Base-by-base conservation (phyloP, 1,284 basidiomycete species). In the Ceratobasidium sp. region DNA sequence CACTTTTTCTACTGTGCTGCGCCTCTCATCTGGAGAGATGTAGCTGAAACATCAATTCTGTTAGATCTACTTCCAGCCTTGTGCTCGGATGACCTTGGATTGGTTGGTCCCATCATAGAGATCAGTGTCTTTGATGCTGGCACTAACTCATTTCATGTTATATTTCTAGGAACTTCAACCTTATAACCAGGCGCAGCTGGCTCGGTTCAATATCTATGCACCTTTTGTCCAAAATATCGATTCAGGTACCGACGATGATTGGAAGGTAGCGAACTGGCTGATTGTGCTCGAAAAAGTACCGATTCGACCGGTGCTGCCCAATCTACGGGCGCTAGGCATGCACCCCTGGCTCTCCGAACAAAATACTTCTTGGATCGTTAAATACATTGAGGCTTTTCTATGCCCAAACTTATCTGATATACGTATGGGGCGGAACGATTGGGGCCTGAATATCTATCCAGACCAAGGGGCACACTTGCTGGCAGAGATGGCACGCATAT, bases 181-280 rank as follows among this genome's bases (percentile, higher is more conserved):
- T 9, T 23, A 1, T 1, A 16, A 32, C 18, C 28, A 63, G 35
- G 21, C 14, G 1, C 11, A 18, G n/a, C 61, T 63, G 7, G 11
- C 30, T 23, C 61, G 61, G 44, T 63, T 63, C 21, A 21, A 35
- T 0, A 9, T 63, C 28, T 63, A 63, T 18, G 44, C 61, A 8
- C n/a, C 61, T 8, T 49, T 49, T 14, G 46, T 63, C 14, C 46
- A 63, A 16, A 8, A 30, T 4, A 26, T 61, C 5, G 16, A 16
- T 11, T 38, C 35, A 11, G 35, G 35, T 11, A 38, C 4, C 35
- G 11, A 4, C 4, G 35, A 38, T 38, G 35, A 38, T 11, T 5
- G 11, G 35, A 38, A 4, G 6, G 35, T 4, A 5, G 6, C 11
- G 23, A 18, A 35, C 58, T 61, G 35, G 58, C 18, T 21, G 14